Conservation (phyloP, 805 yeast genomes). For the Candida endomychidarum region DNA sequence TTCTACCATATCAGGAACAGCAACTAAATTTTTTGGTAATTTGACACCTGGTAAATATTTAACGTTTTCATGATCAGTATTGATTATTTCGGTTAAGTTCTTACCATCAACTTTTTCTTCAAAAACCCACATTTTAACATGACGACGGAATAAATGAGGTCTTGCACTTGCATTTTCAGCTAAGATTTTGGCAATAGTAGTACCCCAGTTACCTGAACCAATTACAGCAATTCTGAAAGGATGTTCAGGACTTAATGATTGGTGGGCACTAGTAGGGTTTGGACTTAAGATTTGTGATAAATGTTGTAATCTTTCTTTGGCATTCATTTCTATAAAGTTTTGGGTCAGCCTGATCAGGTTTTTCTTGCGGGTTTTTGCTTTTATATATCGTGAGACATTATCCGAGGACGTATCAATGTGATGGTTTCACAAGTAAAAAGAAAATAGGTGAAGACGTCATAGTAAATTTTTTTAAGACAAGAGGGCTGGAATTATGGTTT, state of each 20-base stretch:
- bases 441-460: not conserved
- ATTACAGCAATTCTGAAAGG: slow-evolving; percentile 41
- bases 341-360: not conserved
- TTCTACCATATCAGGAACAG: slow-evolving; percentile 39
- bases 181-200: slow-evolving; percentile 45
- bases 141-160: slow-evolving; percentile 36
- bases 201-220: slow-evolving; percentile 51
- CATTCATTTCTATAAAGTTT: slow-evolving; percentile 2
- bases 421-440: slow-evolving; percentile 5
- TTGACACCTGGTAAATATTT: slow-evolving; percentile 44
- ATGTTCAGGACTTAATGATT: slow-evolving; percentile 20
- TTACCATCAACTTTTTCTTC: slow-evolving; percentile 42
- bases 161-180: slow-evolving; percentile 43
- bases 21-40: slow-evolving; percentile 42
- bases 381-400: not conserved
- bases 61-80: slow-evolving; percentile 43
- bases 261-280: slow-evolving; percentile 13
- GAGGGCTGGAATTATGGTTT: too few relatives aligned
- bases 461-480: too few relatives aligned
- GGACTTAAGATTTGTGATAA: slow-evolving; percentile 28
- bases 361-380: slow-evolving; percentile 1
- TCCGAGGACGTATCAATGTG: slow-evolving; percentile 5
- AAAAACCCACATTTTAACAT: slow-evolving; percentile 48
- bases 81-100: slow-evolving; percentile 45
- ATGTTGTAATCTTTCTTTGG: slow-evolving; percentile 27